A percentile compares a stretch with the other conserved stretches of the same genome.
Conservation (phyloP, 176 grass and related monocot genomes). For the Leersia perrieri region DNA sequence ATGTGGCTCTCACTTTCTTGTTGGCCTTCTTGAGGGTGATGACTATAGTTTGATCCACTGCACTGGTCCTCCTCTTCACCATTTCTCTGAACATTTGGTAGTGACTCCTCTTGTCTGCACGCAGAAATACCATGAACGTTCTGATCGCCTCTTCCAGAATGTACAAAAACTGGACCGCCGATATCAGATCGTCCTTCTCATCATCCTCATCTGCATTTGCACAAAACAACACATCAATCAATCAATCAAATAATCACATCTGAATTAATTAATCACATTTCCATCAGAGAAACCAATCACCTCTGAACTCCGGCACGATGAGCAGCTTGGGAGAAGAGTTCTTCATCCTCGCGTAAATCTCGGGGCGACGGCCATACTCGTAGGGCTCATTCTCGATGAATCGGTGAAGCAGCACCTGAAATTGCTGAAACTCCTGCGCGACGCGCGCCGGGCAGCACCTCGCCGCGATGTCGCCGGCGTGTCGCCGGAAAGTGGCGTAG, state of each 20-base stretch:
- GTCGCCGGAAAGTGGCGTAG: conserved; percentile 54
- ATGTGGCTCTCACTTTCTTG: conserved; percentile 43
- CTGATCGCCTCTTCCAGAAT: conserved; percentile 71
- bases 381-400: conserved; percentile 96
- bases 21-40: conserved; percentile 57
- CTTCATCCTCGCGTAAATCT: conserved; percentile 79
- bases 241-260: not conserved
- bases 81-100: conserved; percentile 65
- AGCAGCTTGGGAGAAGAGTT: conserved; percentile 78
- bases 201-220: conserved; percentile 52
- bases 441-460: conserved; percentile 63
- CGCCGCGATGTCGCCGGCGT: conserved; percentile 32
- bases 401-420: conserved; percentile 78
- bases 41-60: conserved; percentile 33
- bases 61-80: conserved; percentile 44
- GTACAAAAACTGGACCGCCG: conserved; percentile 66
- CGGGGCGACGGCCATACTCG: conserved; percentile 59
- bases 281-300: conserved; percentile 5
- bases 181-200: conserved; percentile 76
- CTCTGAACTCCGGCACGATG: conserved; percentile 83
- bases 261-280: not conserved
- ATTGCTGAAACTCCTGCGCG: conserved; percentile 95
- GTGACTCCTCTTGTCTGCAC: conserved; percentile 62
- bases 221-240: not conserved
- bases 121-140: conserved; percentile 87